These are phyloP conservation scores for Penicillium paradoxum DNA, from an alignment of 495 filamentous ascomycete genomes.

Conservation along the genomic window DNA sequence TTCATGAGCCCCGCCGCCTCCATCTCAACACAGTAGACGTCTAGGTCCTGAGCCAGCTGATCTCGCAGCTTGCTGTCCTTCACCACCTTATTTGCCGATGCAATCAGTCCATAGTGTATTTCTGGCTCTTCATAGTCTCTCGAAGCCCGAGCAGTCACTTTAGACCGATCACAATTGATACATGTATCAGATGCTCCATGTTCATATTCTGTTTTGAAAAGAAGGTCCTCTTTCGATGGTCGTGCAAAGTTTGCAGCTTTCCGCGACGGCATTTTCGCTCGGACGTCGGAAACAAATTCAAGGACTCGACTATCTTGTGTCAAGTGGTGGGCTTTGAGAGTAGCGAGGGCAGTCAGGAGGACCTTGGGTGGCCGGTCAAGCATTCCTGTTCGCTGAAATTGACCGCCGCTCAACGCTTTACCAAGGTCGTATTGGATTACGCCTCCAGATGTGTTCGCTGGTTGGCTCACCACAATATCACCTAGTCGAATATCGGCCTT, in stretches of 20 bases:
- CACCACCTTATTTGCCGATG: background rate
- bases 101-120: background rate
- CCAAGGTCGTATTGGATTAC: slow-evolving; percentile 42
- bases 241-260: background rate
- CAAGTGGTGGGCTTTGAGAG: background rate
- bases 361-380: background rate
- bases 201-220: background rate
- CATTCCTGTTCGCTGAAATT: background rate
- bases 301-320: background rate
- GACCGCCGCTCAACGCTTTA: slow-evolving; percentile 12
- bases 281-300: background rate
- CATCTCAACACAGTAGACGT: background rate
- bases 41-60: background rate
- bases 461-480: slow-evolving; percentile 39
- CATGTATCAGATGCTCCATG: background rate
- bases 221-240: background rate
- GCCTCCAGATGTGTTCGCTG: slow-evolving; percentile 18
- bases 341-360: background rate
- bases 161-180: background rate
- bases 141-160: background rate
- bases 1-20: slow-evolving; percentile 3
- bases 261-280: background rate
- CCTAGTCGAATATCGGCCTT: slow-evolving; percentile 34
- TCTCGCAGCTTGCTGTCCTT: background rate
- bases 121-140: background rate